Base-by-base conservation (phyloP, 164 flowering plant genomes). In the Brasenia schreberi region DNA sequence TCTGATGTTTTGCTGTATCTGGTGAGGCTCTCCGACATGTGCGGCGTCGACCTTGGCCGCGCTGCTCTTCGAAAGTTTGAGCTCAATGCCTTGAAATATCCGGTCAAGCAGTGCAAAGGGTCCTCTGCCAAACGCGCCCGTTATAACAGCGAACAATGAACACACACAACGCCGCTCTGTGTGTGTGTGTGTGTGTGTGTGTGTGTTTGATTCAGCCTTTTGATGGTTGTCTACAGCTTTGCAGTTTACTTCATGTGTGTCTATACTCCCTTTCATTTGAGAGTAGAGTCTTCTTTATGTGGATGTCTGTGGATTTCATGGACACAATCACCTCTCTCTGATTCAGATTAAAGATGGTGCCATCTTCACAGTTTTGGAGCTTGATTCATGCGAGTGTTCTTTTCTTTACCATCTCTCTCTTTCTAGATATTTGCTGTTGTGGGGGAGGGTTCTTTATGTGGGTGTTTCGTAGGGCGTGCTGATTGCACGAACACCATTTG, bases 1-100 rank as follows among this genome's bases (percentile, higher is more conserved):
- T 81, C 84, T 0, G 84, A 83, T 70, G 87, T 83, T 33, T 60
- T 83, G 6, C 80, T 81, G 64, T 83, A 83, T 65, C 72, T 83
- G 3, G 70, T 83, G 59, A 78, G 76, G 27, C 76, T 83, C 5
- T 80, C 84, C 12, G 82, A 78, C 74, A 75, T 81, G 43, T 83
- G 84, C 71, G 87, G 83, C 18, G 71, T 83, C 42, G 83, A 83
- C 72, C 83, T 83, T 52, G 87, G 83, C 66, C 70, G 72, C 58
- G 87, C 87, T 1, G 87, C 82, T 39, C 68, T 81, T 0, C 66
- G 73, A 0, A 83, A 83, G 71, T 66, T 83, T 1, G 63, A 73
- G 27, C 76, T 77, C 62, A 83, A 83, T 49, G 81, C 81, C 0
- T 23, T 19, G 7, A 83, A 83, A 68, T 82, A 78, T 66, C 79